Conservation (phyloP, 192 early-diverging fungal species). For the Entomortierella lignicola region DNA sequence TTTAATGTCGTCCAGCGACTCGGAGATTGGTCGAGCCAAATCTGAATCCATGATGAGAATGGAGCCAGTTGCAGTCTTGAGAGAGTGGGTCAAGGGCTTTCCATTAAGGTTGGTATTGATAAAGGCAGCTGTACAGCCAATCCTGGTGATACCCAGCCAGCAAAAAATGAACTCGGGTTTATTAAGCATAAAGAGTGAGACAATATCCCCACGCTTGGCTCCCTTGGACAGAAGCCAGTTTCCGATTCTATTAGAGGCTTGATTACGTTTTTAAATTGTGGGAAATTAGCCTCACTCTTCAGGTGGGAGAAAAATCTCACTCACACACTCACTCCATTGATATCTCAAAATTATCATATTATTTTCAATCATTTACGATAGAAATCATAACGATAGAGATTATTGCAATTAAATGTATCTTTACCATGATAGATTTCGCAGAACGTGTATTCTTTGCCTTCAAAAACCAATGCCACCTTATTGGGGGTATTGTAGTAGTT, state of each 20-base stretch:
- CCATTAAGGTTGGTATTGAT: constrained; percentile 71
- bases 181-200: constrained; percentile 70
- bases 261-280: no score
- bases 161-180: constrained; percentile 67
- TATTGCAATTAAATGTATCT: no score
- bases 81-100: constrained; percentile 56
- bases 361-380: no score
- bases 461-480: constrained; percentile 57
- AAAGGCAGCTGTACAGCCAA: constrained; percentile 69
- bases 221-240: constrained; percentile 45
- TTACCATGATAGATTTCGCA: constrained; percentile 59
- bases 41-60: constrained; percentile 46
- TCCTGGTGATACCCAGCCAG: constrained; percentile 67
- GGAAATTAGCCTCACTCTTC: no score
- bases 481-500: constrained; percentile 48
- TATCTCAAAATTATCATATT: no score
- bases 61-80: constrained; percentile 50
- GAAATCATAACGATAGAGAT: no score
- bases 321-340: no score
- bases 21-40: constrained; percentile 21
- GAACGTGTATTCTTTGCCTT: constrained; percentile 59
- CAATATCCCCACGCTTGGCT: constrained; percentile 53
- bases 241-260: constrained; percentile 38
- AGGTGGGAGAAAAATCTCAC: no score
- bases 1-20: constrained; percentile 30